Conservation (phyloP, 305 asterid genomes). For the Fraxinus albicans region DNA sequence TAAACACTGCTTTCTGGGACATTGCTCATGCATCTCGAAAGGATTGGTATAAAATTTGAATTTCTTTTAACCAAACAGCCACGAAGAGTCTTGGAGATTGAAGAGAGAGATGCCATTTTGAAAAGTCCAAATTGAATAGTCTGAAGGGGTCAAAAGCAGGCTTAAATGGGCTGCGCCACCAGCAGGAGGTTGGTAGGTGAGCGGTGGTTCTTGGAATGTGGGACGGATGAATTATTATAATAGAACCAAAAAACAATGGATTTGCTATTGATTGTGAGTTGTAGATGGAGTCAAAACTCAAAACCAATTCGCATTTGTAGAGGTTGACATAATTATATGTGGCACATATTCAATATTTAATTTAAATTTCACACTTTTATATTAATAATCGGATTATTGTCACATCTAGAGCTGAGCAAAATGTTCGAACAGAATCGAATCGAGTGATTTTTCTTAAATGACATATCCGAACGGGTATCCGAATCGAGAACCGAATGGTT, state of each 20-base stretch:
- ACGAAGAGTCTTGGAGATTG: conserved; percentile 24
- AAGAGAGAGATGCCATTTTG: conserved; percentile 22
- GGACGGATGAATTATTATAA: neutral
- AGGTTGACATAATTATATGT: no score
- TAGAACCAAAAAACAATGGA: neutral
- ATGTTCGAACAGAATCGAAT: no score
- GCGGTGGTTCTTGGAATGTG: neutral
- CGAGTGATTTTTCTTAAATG: no score
- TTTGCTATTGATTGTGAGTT: neutral
- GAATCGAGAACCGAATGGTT: no score
- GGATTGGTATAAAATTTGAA: conserved; percentile 6
- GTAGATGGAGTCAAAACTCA: neutral
- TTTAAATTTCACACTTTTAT: no score
- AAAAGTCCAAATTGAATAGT: neutral
- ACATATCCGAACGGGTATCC: no score
- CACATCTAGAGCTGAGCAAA: no score
- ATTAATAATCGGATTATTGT: no score
- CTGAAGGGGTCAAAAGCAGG: neutral
- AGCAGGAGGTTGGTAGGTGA: neutral
- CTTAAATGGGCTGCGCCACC: neutral
- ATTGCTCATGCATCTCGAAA: conserved; percentile 51
- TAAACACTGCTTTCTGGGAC: conserved; percentile 72
- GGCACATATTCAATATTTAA: no score
- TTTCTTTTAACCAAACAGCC: conserved; percentile 4
- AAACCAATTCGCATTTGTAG: neutral